A percentile compares a stretch with the other conserved stretches of the same genome.
phyloP scores from a whole-genome alignment of 768 basidiomycete species.

The Rhodosporidiobolus odoratus region DNA sequence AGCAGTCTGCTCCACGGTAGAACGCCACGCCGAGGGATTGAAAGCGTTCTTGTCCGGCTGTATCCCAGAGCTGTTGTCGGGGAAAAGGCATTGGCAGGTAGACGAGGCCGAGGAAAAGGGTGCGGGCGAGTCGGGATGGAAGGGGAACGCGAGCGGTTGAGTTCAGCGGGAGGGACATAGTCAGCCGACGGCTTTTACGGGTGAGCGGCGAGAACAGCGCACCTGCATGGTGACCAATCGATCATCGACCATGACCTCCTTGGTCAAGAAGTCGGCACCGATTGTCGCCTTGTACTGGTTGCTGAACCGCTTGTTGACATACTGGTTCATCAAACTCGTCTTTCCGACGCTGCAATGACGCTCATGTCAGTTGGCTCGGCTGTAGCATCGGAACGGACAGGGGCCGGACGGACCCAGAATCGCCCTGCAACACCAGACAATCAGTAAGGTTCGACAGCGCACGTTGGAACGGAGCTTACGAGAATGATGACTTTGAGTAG shows the following conservation, averaged over 20 bases:
- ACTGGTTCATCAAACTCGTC: slow-evolving; percentile 99
- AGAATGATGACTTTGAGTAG: slow-evolving; percentile 49
- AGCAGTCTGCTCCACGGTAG: slow-evolving; percentile 98
- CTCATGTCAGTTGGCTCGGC: background rate
- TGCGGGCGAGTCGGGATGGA: no score
- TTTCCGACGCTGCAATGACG: slow-evolving; percentile 72
- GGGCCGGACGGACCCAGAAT: slow-evolving; percentile 50
- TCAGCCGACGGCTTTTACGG: background rate
- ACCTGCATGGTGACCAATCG: slow-evolving; percentile 98
- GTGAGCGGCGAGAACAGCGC: background rate
- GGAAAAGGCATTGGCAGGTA: background rate
- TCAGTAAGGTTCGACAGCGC: slow-evolving; percentile 28
- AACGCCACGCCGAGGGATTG: slow-evolving; percentile 98
- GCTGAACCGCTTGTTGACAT: slow-evolving; percentile 98
- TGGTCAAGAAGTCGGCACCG: slow-evolving; percentile 93
- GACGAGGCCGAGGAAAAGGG: background rate
- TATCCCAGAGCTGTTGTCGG: slow-evolving; percentile 80
- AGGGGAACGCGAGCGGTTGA: background rate
- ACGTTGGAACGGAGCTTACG: background rate
- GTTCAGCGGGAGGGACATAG: background rate
- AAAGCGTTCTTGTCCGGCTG: slow-evolving; percentile 98
- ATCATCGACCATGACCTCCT: slow-evolving; percentile 98
- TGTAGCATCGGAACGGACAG: background rate
- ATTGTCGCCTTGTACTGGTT: slow-evolving; percentile 99
- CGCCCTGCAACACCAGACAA: slow-evolving; percentile 59